Conservation (phyloP, 805 yeast species). For the Candida fluviatilis region DNA sequence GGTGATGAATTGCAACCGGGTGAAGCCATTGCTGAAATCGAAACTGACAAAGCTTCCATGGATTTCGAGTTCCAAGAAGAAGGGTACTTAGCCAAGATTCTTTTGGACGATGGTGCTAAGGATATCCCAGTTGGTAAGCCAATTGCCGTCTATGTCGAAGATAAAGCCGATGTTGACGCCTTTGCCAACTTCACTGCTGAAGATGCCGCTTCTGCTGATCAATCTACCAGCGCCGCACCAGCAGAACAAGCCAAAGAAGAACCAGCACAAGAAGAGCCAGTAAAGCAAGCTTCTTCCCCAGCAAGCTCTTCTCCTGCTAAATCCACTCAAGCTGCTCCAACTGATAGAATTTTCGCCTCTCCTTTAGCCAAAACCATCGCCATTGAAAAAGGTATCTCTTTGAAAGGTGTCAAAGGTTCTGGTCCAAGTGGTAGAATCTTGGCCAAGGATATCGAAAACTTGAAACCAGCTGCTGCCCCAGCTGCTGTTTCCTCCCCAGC, state of each 20-base stretch:
- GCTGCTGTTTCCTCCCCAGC: slow-evolving; percentile 38
- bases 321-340: slow-evolving; percentile 28
- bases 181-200: slow-evolving; percentile 80
- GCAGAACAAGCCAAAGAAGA: slow-evolving; percentile 34
- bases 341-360: slow-evolving; percentile 83
- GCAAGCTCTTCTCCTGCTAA: slow-evolving; percentile 32
- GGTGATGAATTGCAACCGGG: slow-evolving; percentile 92
- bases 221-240: slow-evolving; percentile 39
- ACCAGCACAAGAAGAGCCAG: slow-evolving; percentile 26
- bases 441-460: slow-evolving; percentile 82
- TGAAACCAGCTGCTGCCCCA: slow-evolving; percentile 44
- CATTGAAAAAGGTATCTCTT: slow-evolving; percentile 82
- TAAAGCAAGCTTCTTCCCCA: slow-evolving; percentile 15
- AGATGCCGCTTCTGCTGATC: slow-evolving; percentile 60
- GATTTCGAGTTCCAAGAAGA: slow-evolving; percentile 98
- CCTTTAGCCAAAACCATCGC: slow-evolving; percentile 94
- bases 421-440: slow-evolving; percentile 96
- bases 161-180: slow-evolving; percentile 77
- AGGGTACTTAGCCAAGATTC: slow-evolving; percentile 83
- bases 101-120: slow-evolving; percentile 79
- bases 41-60: slow-evolving; percentile 97
- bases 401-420: slow-evolving; percentile 81
- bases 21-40: slow-evolving; percentile 93
- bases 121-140: slow-evolving; percentile 94
- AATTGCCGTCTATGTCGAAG: slow-evolving; percentile 94